These are phyloP conservation scores for Monosporozyma aerobia DNA, from an alignment of 805 yeast genomes.

Conservation along the genomic window DNA sequence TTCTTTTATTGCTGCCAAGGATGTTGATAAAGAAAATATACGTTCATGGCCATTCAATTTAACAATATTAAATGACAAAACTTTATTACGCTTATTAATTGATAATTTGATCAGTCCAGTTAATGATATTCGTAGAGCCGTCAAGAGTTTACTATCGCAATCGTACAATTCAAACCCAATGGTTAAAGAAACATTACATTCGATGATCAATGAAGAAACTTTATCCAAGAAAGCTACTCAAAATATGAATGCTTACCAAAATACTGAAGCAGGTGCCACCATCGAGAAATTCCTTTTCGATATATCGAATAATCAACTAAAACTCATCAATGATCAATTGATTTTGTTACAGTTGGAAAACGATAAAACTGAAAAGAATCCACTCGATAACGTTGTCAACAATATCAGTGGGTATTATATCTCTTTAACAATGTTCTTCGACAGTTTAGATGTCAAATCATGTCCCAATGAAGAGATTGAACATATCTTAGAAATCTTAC, in stretches of 20 bases:
- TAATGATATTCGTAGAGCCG: constrained; percentile 59
- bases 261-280: constrained; percentile 73
- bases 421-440: constrained; percentile 42
- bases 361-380: constrained; percentile 28
- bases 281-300: constrained; percentile 44
- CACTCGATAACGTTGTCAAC: constrained; percentile 37
- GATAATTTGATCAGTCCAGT: constrained; percentile 62
- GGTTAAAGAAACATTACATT: neutral
- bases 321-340: constrained; percentile 29
- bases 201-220: constrained; percentile 6
- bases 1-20: constrained; percentile 29
- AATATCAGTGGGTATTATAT: constrained; percentile 67
- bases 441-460: constrained; percentile 9
- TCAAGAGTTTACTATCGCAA: constrained; percentile 39
- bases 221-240: constrained; percentile 24
- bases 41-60: constrained; percentile 43
- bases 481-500: neutral
- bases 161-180: constrained; percentile 15
- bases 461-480: neutral
- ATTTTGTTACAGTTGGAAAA: constrained; percentile 29
- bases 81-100: constrained; percentile 40
- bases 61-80: constrained; percentile 32
- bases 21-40: constrained; percentile 35
- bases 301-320: constrained; percentile 24
- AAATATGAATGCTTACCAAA: constrained; percentile 41